Evolutionary conservation across 805 yeast species (phyloP).

Genomic region (Hyphopichia homilentoma): DNA sequence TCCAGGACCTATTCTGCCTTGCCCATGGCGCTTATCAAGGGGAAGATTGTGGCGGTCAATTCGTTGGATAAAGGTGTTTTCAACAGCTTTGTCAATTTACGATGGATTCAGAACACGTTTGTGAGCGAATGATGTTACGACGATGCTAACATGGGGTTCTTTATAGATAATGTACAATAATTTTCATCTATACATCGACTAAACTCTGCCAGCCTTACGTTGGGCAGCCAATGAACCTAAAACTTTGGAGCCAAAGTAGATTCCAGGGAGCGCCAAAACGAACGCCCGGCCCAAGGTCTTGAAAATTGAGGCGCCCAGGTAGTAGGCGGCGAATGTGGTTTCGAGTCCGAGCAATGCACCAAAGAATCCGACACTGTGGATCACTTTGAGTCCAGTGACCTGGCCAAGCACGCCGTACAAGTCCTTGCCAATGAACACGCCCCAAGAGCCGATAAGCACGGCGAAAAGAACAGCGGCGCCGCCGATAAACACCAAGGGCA

Average conservation of each 20-base stretch:
- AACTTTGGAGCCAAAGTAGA: conserved; percentile 64
- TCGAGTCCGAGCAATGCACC: conserved; percentile 49
- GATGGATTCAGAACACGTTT: conserved; percentile 54
- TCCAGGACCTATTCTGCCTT: conserved; percentile 86
- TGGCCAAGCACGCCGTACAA: conserved; percentile 33
- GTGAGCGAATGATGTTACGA: conserved; percentile 5
- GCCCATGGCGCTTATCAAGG: conserved; percentile 84
- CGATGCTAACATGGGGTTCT: background rate
- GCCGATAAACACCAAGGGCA: conserved; percentile 51
- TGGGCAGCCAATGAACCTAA: conserved; percentile 44
- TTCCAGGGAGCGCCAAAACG: conserved; percentile 49
- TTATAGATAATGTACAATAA: too few relatives aligned
- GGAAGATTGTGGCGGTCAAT: conserved; percentile 74
- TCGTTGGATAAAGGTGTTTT: conserved; percentile 48
- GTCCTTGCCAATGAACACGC: conserved; percentile 19
- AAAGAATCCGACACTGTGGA: conserved; percentile 44
- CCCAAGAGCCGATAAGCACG: conserved; percentile 45
- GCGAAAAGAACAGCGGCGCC: conserved; percentile 40
- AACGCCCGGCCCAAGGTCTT: conserved; percentile 47
- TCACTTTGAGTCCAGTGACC: conserved; percentile 29
- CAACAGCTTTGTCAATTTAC: conserved; percentile 51
- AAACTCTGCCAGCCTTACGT: conserved; percentile 27
- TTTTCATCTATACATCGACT: background rate
- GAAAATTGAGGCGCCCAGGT: conserved; percentile 57
- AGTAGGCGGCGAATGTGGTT: conserved; percentile 53